phyloP scores from a whole-genome alignment of 306 rosid genomes.

The Trifolium subterraneum region DNA sequence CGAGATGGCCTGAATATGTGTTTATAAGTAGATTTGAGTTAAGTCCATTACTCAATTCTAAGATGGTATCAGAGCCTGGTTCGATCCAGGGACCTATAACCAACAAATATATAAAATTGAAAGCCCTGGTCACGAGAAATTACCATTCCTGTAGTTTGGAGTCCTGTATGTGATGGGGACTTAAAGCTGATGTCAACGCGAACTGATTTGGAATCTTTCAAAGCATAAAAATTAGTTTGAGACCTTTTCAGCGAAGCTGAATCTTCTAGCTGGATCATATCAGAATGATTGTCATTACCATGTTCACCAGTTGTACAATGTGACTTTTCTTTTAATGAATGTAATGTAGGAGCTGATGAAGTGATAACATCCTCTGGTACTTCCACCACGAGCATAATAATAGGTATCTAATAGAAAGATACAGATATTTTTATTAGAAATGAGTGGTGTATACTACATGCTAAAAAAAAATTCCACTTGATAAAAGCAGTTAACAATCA shows the following conservation, averaged over 20 bases:
- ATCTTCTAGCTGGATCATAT: slow-evolving; percentile 63
- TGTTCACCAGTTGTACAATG: slow-evolving; percentile 53
- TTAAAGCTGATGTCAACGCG: slow-evolving; percentile 93
- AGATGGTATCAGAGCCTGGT: too few species aligned
- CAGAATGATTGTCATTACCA: slow-evolving; percentile 52
- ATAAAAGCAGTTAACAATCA: slow-evolving; percentile 36
- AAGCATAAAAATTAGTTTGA: slow-evolving; percentile 52
- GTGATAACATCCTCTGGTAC: slow-evolving; percentile 77
- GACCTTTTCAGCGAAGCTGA: slow-evolving; percentile 56
- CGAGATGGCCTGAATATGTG: too few species aligned
- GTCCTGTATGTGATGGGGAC: slow-evolving; percentile 91
- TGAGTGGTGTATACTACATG: slow-evolving; percentile 25
- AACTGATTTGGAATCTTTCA: slow-evolving; percentile 70
- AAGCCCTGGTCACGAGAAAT: slow-evolving; percentile 27
- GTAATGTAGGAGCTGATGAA: slow-evolving; percentile 63
- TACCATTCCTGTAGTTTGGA: slow-evolving; percentile 94
- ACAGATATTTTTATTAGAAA: slow-evolving; percentile 39
- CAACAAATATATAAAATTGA: too few species aligned
- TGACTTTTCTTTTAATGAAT: slow-evolving; percentile 79
- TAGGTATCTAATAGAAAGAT: slow-evolving; percentile 69
- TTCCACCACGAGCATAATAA: slow-evolving; percentile 97
- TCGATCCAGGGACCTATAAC: too few species aligned
- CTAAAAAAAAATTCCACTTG: neutral
- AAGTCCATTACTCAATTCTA: too few species aligned
- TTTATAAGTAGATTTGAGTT: too few species aligned